A percentile compares a stretch with the other conserved stretches of the same genome.
Evolutionary conservation across 2,329 filamentous ascomycete genomes (phyloP).

Genomic region (Monilinia polystroma): DNA sequence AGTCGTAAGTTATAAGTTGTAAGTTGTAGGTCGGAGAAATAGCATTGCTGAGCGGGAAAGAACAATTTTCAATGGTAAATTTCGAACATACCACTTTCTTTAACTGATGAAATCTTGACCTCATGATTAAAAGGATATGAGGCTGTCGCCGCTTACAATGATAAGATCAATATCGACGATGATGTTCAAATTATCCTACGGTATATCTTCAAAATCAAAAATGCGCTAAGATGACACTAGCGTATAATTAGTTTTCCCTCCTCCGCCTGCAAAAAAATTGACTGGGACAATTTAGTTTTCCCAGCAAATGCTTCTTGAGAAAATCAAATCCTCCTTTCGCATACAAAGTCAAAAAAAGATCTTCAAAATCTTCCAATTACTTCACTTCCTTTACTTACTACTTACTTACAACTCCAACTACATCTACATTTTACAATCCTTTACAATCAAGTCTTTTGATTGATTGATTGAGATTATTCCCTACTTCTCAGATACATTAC

Average conservation of each 20-base stretch:
- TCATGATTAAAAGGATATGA: constrained; percentile 20
- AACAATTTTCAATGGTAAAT: not conserved
- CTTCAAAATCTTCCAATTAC: too few species aligned
- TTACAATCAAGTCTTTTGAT: not conserved
- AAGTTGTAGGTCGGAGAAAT: not conserved
- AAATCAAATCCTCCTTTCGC: too few species aligned
- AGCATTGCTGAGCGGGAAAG: not conserved
- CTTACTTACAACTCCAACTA: too few species aligned
- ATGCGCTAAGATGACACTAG: constrained; percentile 15
- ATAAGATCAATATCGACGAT: constrained; percentile 1
- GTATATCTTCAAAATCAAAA: constrained; percentile 12
- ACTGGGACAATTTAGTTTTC: too few species aligned
- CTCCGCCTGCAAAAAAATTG: too few species aligned
- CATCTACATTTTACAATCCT: not conserved
- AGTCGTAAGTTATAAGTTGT: too few species aligned
- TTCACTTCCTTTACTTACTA: not conserved
- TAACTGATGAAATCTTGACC: constrained; percentile 22
- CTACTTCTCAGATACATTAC: not conserved
- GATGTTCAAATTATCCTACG: not conserved
- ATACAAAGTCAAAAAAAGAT: too few species aligned
- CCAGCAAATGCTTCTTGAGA: not conserved
- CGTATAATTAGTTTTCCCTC: constrained; percentile 12
- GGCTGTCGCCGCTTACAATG: constrained; percentile 2
- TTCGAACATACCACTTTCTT: constrained; percentile 22
- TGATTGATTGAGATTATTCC: not conserved